phyloP scores from a whole-genome alignment of 1,284 basidiomycete genomes.

The Sporisorium scitamineum region DNA sequence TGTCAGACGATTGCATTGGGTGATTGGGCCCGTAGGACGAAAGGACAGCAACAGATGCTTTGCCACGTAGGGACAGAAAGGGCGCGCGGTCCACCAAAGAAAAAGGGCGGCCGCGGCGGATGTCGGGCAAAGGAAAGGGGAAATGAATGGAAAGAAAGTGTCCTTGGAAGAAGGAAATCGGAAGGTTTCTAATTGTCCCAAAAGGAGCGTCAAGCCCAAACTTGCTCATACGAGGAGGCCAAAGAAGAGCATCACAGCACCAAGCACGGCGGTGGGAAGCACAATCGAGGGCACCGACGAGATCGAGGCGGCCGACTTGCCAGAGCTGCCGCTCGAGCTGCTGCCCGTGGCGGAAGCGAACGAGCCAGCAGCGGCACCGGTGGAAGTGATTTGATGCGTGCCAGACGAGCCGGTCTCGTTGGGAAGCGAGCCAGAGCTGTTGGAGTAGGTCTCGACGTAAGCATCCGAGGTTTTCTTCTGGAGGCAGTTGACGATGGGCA shows the following conservation, averaged over 20 bases:
- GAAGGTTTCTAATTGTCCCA: constrained; percentile 6
- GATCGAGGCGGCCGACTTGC: constrained; percentile 25
- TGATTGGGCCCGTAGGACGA: background rate
- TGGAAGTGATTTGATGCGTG: constrained; percentile 35
- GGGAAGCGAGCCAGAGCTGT: constrained; percentile 50
- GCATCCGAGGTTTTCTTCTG: constrained; percentile 54
- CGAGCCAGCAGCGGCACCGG: constrained; percentile 29
- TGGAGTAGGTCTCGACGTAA: constrained; percentile 61
- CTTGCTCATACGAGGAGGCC: constrained; percentile 25
- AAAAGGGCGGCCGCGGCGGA: background rate
- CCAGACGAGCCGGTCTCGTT: constrained; percentile 43
- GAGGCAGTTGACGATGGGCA: constrained; percentile 70
- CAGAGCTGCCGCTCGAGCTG: constrained; percentile 5
- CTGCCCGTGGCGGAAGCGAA: constrained; percentile 14
- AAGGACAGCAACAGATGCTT: background rate
- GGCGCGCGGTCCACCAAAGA: background rate
- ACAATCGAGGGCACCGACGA: constrained; percentile 20
- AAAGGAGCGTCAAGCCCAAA: background rate
- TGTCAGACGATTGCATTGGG: background rate
- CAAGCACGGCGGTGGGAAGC: constrained; percentile 32
- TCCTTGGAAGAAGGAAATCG: background rate
- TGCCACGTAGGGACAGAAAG: background rate
- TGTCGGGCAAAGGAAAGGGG: background rate
- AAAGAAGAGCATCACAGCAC: constrained; percentile 34
- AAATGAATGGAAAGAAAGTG: background rate